These are phyloP conservation scores for Plasmodium fragile DNA, from an alignment of 169 alveolate species.

Conservation along the genomic window DNA sequence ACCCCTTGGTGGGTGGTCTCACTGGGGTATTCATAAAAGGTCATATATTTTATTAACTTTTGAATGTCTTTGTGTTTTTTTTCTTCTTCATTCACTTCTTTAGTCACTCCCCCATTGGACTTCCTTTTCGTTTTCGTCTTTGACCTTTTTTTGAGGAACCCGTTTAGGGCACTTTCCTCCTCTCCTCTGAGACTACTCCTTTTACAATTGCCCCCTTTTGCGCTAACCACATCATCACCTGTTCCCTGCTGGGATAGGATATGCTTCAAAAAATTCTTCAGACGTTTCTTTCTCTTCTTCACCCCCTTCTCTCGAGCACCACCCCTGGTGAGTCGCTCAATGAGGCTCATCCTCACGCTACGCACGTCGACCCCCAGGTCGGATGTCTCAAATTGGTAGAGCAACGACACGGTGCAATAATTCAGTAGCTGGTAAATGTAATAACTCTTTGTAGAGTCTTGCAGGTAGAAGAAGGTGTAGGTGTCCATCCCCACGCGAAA, in stretches of 20 bases:
- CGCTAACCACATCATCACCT: neutral
- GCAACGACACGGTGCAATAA: neutral
- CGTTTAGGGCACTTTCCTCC: neutral
- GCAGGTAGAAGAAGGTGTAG: slow-evolving; percentile 28
- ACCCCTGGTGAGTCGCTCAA: slow-evolving; percentile 6
- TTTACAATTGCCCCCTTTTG: neutral
- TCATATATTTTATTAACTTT: neutral
- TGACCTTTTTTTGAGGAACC: neutral
- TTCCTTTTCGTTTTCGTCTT: neutral
- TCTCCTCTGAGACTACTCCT: neutral
- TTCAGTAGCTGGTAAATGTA: slow-evolving; percentile 38
- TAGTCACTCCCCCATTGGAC: neutral
- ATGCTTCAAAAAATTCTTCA: neutral
- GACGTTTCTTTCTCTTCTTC: neutral
- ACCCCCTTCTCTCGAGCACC: neutral
- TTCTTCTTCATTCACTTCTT: neutral
- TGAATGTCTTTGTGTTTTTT: slow-evolving; percentile 1
- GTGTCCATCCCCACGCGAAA: slow-evolving; percentile 2
- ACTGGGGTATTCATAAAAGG: neutral
- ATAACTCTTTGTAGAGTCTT: neutral
- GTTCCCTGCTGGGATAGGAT: neutral
- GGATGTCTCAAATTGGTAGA: slow-evolving; percentile 14
- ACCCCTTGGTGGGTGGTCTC: neutral
- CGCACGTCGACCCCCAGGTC: slow-evolving; percentile 3
- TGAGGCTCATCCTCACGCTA: slow-evolving; percentile 14